phyloP scores from a whole-genome alignment of 2,329 filamentous ascomycete genomes.

The Endoconidiophora laricicola region DNA sequence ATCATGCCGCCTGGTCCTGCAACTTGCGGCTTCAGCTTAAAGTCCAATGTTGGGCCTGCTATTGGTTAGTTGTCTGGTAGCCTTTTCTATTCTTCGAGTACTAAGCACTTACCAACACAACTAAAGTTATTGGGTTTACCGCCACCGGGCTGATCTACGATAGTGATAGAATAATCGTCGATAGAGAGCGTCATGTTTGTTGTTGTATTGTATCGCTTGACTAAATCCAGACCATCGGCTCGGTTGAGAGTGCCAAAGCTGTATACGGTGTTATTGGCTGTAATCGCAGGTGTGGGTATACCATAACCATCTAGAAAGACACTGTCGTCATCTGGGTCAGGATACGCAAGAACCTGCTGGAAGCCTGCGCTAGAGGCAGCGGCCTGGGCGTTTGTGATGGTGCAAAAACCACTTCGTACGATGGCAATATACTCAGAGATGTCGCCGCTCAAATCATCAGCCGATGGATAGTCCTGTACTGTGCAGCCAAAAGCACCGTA shows the following conservation, averaged over 20 bases:
- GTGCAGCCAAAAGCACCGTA: slow-evolving; percentile 1
- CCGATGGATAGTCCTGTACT: not conserved
- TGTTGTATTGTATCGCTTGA: not conserved
- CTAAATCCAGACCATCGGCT: slow-evolving; percentile 2
- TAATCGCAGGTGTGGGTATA: slow-evolving; percentile 6
- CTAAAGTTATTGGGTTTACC: slow-evolving; percentile 12
- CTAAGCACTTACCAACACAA: slow-evolving; percentile 5
- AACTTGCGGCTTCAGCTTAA: slow-evolving; percentile 19
- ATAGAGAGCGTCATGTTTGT: not conserved
- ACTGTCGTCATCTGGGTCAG: slow-evolving; percentile 8
- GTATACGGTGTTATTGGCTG: slow-evolving; percentile 6
- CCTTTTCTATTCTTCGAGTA: not conserved
- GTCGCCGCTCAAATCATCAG: slow-evolving; percentile 1
- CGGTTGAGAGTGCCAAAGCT: slow-evolving; percentile 9
- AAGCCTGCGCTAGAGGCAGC: slow-evolving; percentile 11
- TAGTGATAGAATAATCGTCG: not conserved
- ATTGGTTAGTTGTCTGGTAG: not conserved
- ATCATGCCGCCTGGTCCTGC: slow-evolving; percentile 22
- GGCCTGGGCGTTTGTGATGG: not conserved
- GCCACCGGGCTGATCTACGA: slow-evolving; percentile 10
- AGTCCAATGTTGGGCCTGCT: slow-evolving; percentile 14
- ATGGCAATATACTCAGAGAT: slow-evolving; percentile 3
- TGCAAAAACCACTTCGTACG: slow-evolving; percentile 1
- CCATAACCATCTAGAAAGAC: slow-evolving; percentile 12
- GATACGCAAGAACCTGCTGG: slow-evolving; percentile 10